A percentile compares a stretch with the other conserved stretches of the same genome.
These are phyloP conservation scores for Puya raimondii DNA, from an alignment of 176 grass and related monocot species.

Conservation along the genomic window DNA sequence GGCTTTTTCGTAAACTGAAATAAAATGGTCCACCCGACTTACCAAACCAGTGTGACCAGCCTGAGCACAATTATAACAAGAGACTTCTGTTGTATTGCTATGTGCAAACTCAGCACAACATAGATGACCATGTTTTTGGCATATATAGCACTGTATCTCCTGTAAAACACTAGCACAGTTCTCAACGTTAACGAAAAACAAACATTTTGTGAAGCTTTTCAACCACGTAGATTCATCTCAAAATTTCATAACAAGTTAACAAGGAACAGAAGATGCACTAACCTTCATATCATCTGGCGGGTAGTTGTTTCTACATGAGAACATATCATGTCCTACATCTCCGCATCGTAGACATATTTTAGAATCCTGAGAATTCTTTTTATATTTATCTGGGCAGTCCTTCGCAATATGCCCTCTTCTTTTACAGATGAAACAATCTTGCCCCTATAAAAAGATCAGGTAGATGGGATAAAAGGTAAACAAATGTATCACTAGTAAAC, in stretches of 20 bases:
- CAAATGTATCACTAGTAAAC: too few relatives aligned
- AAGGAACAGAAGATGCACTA: background rate
- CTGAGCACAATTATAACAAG: slow-evolving; percentile 92
- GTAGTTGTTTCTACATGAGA: slow-evolving; percentile 68
- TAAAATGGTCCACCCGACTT: slow-evolving; percentile 19
- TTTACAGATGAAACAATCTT: slow-evolving; percentile 89
- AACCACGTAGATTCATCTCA: background rate
- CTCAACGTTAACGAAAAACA: slow-evolving; percentile 8
- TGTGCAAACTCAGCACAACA: slow-evolving; percentile 60
- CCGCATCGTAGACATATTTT: slow-evolving; percentile 76
- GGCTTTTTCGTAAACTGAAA: background rate
- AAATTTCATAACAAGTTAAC: too few relatives aligned
- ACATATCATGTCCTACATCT: slow-evolving; percentile 72
- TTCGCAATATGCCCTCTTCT: slow-evolving; percentile 79
- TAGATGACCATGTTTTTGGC: slow-evolving; percentile 80
- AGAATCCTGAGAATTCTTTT: slow-evolving; percentile 37
- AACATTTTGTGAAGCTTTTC: background rate
- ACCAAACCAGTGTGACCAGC: slow-evolving; percentile 75
- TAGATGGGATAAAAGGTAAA: background rate
- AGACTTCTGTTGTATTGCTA: slow-evolving; percentile 45
- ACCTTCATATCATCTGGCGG: slow-evolving; percentile 68
- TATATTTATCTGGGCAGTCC: slow-evolving; percentile 84
- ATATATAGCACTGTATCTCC: slow-evolving; percentile 87
- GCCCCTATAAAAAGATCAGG: slow-evolving; percentile 40
- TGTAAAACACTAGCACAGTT: slow-evolving; percentile 36